Base-by-base conservation (phyloP, 352 stramenopile genomes). In the Phytophthora hibernalis region DNA sequence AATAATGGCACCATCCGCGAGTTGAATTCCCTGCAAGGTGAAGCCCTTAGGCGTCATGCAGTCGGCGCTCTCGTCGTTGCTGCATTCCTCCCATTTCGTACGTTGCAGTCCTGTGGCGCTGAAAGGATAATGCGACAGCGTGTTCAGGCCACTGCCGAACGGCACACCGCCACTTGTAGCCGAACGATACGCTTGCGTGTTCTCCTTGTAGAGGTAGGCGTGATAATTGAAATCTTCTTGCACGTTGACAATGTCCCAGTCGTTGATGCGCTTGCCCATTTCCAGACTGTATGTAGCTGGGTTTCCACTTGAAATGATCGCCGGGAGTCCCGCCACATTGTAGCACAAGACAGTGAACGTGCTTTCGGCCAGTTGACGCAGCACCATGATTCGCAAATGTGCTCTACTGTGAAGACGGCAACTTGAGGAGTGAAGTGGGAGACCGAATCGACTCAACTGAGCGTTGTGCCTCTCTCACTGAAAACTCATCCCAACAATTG, bases 1-100 rank as follows among this genome's bases (percentile, higher is more conserved):
- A 24, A 85, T 40, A 11, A 57, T 67, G 38, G 78, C 71, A 28
- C 79, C 79, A 13, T 82, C 71, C 0, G 62, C 76, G 44, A 87
- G 57, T 51, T 84, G 61, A 42, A 87, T 56, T 37, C 75, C 61
- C 35, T 81, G 48, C 35, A 74, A 61, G 7, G 76, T 87, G 51
- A 87, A 87, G 15, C 79, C 79, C 65, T 87, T 87, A 13, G 79
- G 79, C 7, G 79, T 87, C 49, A 87, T 65, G 59, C 79, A 87
- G 64, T 87, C 79, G 35, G 68, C 65, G 18, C 76, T 68, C 4
- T 87, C 74, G 53, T 72, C 61, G 37, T 69, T 82, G 59, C 68
- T 87, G 54, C 79, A 87, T 21, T 65, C 72, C 28, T 28, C 63
- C 78, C 78, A 84, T 44, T 79, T 72, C 45, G 73, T 56, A 20